Evolutionary conservation across 2,329 filamentous ascomycete species (phyloP), one percentile per base, ranked within the genome.

Genomic region (Epichloe typhina): DNA sequence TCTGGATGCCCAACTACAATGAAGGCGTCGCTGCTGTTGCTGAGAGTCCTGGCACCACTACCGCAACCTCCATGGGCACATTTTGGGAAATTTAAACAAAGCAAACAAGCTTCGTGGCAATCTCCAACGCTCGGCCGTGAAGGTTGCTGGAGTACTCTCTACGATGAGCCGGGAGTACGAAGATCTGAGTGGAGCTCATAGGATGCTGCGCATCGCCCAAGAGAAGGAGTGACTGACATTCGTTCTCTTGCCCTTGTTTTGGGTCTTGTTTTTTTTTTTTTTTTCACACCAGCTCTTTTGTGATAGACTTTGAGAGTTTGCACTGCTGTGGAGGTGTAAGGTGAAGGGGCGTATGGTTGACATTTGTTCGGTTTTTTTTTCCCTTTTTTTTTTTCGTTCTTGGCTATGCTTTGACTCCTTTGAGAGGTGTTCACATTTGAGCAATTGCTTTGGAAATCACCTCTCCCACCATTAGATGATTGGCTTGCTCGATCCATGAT

Each of bases 1-100:
- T 73, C 50, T 77, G 73, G 72, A 69, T 74, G 62, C 66, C 65
- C 38, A 71, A 74, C 47, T 74, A 73, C 58, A 65, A 66, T 52
- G 66, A 69, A 41, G 60, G 59, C 58, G 61, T 68, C 47, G 55
- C 64, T 31, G 54, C 66, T 17, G 57, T 68, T 52, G 67, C 66
- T 26, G 67, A 69, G 42, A 66, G 58, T 52, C 57, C 64, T n/a
- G 65, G 69, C 39, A 56, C 62, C 17, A 57, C 68, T 15, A 61
- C 60, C 9, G 56, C 64, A 21, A 57, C 59, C 45, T 58, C 64
- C 5, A 56, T 66, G 53, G 57, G 61, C 52, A 61, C 57, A 49
- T 62, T 64, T 49, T 69, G 66, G 66, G 65, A 67, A 47, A 57
- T 68, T 54, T 68, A 57, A 66, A 49, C 13, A 6, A 50, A 47